Evolutionary conservation across 2,329 filamentous ascomycete genomes (phyloP), one percentile per base, ranked within the genome.

Genomic region (Botrytis paeoniae): DNA sequence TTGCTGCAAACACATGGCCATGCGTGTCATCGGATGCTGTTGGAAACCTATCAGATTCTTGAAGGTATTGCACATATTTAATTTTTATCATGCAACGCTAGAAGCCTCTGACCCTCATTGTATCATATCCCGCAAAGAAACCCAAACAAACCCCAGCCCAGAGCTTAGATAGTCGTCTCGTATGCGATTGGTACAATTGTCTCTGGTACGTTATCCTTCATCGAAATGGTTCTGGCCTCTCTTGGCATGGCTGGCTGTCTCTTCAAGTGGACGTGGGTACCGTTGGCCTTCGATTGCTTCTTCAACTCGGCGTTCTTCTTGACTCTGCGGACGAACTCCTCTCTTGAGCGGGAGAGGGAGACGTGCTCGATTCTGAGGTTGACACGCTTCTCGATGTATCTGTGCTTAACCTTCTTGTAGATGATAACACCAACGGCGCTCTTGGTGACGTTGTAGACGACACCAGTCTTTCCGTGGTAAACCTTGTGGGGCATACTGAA

Each of bases 341-440:
- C 95, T 84, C 96, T 91, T 82, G 95, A 98, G 85, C 96, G 93
- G 81, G 95, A 98, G 84, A 93, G 93, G 83, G 87, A 87, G 86
- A 99, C 90, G 92, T 99, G 96, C 92, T 99, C 96, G 86, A 98
- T 87, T 84, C 96, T 94, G 87, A 99, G 89, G 91, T 97, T 98
- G 89, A 99, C 91, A 85, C 96, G 95, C 94, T 99, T 99, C 93
- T 99, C 96, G 85, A 99, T 89, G 91, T 98, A 99, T 83, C 95
- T 93, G 92, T 98, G 96, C 88, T 95, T 94, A 85, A 99, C 96
- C 86, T 97, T 94, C 91, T 97, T 98, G 93, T 97, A 95, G 87
- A 99, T 93, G 88, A 99, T 98, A 86, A 99, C 93, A 83, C 96
- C 96, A 84, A 99, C 94, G 79, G 96, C 93, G 82, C 90, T 93